Conservation (phyloP, 495 filamentous ascomycete genomes). For the Xylaria longipes region DNA sequence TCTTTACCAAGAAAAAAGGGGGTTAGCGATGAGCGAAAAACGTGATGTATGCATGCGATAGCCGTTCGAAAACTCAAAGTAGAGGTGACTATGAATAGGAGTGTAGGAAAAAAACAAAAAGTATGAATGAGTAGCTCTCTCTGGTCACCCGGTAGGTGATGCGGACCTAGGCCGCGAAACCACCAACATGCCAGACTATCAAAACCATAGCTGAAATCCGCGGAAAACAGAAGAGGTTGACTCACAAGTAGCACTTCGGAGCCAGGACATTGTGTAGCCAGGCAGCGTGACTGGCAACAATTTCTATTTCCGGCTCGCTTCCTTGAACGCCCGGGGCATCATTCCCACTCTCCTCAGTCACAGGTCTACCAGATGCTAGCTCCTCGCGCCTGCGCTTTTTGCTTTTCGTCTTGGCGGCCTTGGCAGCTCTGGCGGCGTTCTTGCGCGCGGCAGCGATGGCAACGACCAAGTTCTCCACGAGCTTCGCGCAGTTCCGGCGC, state of each 20-base stretch:
- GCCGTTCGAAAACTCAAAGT: not conserved
- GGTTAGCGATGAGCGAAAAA: not conserved
- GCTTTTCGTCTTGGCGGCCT: constrained; percentile 24
- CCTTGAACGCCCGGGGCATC: not conserved
- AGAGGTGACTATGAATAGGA: not conserved
- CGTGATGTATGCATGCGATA: not conserved
- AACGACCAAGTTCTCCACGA: constrained; percentile 51
- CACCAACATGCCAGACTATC: not conserved
- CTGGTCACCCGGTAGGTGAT: not conserved
- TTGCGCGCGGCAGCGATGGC: constrained; percentile 24
- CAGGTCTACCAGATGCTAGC: constrained; percentile 3
- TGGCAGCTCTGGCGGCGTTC: constrained; percentile 20
- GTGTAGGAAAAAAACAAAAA: no score
- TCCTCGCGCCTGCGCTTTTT: constrained; percentile 27
- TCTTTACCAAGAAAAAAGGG: constrained; percentile 28
- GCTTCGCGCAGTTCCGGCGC: constrained; percentile 63
- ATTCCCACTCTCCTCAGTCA: not conserved
- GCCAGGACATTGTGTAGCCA: constrained; percentile 45
- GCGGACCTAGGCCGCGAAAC: not conserved
- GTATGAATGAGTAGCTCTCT: not conserved
- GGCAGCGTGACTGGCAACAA: constrained; percentile 29
- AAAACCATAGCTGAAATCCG: not conserved
- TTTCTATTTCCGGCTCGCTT: not conserved
- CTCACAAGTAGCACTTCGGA: constrained; percentile 43
- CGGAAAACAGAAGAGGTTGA: constrained; percentile 2